A percentile compares a stretch with the other conserved stretches of the same genome.
Conservation (phyloP, 495 filamentous ascomycete species). For the Penicillium nucicola region DNA sequence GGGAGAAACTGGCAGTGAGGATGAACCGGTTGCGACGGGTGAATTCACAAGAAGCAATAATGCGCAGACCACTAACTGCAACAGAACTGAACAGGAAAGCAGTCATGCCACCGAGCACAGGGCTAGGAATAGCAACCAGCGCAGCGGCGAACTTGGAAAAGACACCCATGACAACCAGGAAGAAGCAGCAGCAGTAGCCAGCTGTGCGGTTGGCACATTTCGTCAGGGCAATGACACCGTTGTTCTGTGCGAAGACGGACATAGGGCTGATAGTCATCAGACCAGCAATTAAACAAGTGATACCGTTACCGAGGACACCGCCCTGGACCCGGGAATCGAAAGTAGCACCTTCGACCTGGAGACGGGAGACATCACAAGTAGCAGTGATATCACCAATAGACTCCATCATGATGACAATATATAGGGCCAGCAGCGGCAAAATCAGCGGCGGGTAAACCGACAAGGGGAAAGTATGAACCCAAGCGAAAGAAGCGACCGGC, state of each 20-base stretch:
- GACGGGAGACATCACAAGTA: conserved; percentile 72
- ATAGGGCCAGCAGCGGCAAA: conserved; percentile 79
- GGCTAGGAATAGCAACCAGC: conserved; percentile 73
- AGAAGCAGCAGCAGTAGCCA: conserved; percentile 74
- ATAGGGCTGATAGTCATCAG: conserved; percentile 84
- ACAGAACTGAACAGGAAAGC: conserved; percentile 87
- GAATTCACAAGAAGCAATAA: conserved; percentile 75
- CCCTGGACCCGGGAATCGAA: conserved; percentile 93
- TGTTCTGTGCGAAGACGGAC: conserved; percentile 83
- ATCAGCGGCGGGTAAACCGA: conserved; percentile 80
- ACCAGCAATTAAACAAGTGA: conserved; percentile 76
- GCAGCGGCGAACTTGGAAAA: conserved; percentile 93
- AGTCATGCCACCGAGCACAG: conserved; percentile 90
- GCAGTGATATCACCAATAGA: conserved; percentile 69
- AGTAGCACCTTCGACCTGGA: conserved; percentile 73
- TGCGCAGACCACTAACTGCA: conserved; percentile 80
- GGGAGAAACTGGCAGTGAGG: conserved; percentile 69
- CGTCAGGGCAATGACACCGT: conserved; percentile 87
- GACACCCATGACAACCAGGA: conserved; percentile 83
- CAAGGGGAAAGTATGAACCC: conserved; percentile 84
- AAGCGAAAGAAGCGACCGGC: conserved; percentile 83
- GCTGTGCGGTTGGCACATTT: conserved; percentile 86
- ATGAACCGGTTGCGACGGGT: conserved; percentile 86
- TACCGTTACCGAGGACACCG: conserved; percentile 71
- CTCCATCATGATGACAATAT: conserved; percentile 85